Conservation (phyloP, 202 grass and related monocot genomes). For the Digitaria exilis region DNA sequence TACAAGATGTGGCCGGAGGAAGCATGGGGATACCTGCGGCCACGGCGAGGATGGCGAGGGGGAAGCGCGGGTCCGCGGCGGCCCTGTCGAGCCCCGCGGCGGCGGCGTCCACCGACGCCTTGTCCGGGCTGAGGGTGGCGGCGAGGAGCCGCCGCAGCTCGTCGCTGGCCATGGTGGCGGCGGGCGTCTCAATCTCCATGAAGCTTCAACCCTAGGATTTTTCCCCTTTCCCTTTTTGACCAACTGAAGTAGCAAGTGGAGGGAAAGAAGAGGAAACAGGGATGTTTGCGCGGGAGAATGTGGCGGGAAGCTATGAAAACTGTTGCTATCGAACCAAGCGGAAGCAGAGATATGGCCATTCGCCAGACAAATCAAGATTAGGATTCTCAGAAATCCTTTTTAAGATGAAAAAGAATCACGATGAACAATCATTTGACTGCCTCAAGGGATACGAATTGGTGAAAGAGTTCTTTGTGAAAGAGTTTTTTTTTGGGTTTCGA, state of each 20-base stretch:
- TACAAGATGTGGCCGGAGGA: background rate
- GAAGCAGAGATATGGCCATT: background rate
- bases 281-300: background rate
- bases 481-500: no score
- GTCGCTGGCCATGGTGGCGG: background rate
- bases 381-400: background rate
- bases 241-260: background rate
- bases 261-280: background rate
- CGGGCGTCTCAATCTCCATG: slow-evolving; percentile 44
- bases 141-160: slow-evolving; percentile 53
- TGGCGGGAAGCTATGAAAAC: slow-evolving; percentile 35
- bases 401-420: background rate
- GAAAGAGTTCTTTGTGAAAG: no score
- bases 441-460: no score
- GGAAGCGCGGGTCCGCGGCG: slow-evolving; percentile 56
- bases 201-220: slow-evolving; percentile 41
- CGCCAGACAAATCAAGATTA: background rate
- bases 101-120: slow-evolving; percentile 54
- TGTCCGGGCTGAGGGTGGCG: slow-evolving; percentile 71
- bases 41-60: slow-evolving; percentile 71
- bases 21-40: slow-evolving; percentile 52
- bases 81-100: slow-evolving; percentile 54
- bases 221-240: background rate
- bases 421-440: background rate
- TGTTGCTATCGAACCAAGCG: background rate